These are phyloP conservation scores for Fomitopsis schrenkii DNA, from an alignment of 1,284 basidiomycete genomes.

Conservation along the genomic window DNA sequence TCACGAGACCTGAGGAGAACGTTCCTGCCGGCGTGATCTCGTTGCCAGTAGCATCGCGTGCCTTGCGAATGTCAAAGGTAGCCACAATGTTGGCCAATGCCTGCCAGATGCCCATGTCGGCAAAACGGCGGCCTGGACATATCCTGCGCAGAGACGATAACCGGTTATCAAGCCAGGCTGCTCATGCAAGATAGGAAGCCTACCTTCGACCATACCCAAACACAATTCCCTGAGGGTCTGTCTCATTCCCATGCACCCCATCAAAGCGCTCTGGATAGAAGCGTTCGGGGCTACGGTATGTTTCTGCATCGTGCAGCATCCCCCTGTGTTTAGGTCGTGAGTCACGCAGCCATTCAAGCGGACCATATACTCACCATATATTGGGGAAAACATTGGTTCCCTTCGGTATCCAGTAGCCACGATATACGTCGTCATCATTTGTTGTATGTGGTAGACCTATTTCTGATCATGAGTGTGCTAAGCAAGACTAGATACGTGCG, in stretches of 20 bases:
- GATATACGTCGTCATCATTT: background rate
- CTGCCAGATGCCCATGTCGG: slow-evolving; percentile 2
- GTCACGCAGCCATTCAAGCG: background rate
- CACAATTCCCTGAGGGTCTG: slow-evolving; percentile 6
- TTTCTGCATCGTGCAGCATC: slow-evolving; percentile 15
- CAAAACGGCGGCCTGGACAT: slow-evolving; percentile 4
- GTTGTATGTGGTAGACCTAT: background rate
- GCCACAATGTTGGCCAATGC: slow-evolving; percentile 2
- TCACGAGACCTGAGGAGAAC: background rate
- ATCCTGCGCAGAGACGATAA: background rate
- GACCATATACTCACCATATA: background rate
- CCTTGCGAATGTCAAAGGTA: background rate
- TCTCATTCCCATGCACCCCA: slow-evolving; percentile 10
- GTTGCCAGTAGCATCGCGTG: background rate
- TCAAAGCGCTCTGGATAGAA: slow-evolving; percentile 16
- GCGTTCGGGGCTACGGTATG: slow-evolving; percentile 10
- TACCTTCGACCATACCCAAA: slow-evolving; percentile 18
- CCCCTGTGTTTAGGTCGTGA: slow-evolving; percentile 9
- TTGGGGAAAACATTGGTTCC: slow-evolving; percentile 1
- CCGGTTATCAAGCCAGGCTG: background rate
- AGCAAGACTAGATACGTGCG: background rate
- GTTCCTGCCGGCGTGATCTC: slow-evolving; percentile 1
- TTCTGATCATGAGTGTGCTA: background rate
- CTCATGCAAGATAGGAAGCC: background rate
- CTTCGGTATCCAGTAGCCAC: slow-evolving; percentile 18